These are phyloP conservation scores for Fusarium sulawesiense DNA, from an alignment of 2,329 filamentous ascomycete species.

Conservation along the genomic window DNA sequence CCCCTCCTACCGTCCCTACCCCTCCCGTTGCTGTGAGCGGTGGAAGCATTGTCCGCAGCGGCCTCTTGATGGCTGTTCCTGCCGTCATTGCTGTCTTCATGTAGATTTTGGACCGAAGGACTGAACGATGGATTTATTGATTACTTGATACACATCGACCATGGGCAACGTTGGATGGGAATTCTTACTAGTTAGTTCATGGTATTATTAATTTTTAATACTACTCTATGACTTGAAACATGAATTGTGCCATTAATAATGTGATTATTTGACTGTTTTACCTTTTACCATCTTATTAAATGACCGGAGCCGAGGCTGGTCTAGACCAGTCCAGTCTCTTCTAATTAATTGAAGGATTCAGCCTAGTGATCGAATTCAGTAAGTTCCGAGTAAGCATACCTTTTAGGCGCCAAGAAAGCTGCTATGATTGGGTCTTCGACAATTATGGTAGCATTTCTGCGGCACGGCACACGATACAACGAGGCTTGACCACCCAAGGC, in stretches of 20 bases:
- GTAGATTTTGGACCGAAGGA: slow-evolving; percentile 10
- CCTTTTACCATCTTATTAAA: neutral
- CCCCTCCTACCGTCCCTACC: slow-evolving; percentile 5
- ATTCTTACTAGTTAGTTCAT: slow-evolving; percentile 13
- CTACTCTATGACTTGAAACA: neutral
- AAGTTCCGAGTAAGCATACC: neutral
- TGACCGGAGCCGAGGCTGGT: neutral
- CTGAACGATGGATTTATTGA: slow-evolving; percentile 1
- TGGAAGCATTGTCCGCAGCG: slow-evolving; percentile 19
- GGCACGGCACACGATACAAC: neutral
- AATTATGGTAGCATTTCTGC: neutral
- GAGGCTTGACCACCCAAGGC: neutral
- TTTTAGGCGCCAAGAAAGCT: neutral
- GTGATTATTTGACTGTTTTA: too few species aligned
- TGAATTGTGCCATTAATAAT: neutral
- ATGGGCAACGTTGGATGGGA: neutral
- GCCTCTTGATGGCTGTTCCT: slow-evolving; percentile 29
- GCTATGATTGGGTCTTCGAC: neutral
- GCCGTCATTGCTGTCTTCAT: slow-evolving; percentile 28
- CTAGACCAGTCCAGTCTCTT: neutral
- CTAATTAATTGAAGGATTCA: neutral
- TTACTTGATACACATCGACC: slow-evolving; percentile 1
- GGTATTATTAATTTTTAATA: slow-evolving; percentile 32
- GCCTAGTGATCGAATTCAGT: neutral
- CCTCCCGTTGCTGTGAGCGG: slow-evolving; percentile 25